These are phyloP conservation scores for Clavispora fructus DNA, from an alignment of 805 yeast species.

Conservation along the genomic window DNA sequence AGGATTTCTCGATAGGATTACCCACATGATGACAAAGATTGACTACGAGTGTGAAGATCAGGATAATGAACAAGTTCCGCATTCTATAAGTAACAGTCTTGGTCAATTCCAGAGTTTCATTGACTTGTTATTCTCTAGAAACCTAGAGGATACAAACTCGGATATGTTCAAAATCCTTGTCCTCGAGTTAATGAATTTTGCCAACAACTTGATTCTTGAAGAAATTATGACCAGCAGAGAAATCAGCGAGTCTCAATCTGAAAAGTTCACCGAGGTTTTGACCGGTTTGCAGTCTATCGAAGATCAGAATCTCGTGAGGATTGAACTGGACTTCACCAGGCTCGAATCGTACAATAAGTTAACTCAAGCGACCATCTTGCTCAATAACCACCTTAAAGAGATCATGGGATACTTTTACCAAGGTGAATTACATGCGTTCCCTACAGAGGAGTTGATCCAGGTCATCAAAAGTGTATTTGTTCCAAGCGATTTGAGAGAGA, in stretches of 20 bases:
- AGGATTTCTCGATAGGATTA: constrained; percentile 16
- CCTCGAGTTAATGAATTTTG: constrained; percentile 21
- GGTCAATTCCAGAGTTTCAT: constrained; percentile 16
- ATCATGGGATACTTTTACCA: constrained; percentile 47
- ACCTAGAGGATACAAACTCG: constrained; percentile 22
- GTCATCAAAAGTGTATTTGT: constrained; percentile 39
- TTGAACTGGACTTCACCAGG: constrained; percentile 5
- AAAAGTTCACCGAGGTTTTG: constrained; percentile 24
- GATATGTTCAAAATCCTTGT: constrained; percentile 23
- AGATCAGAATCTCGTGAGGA: constrained; percentile 3
- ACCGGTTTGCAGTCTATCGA: constrained; percentile 7
- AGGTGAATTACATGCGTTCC: constrained; percentile 46
- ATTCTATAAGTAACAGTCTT: constrained; percentile 16
- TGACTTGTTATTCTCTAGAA: constrained; percentile 11
- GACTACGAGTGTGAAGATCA: constrained; percentile 13
- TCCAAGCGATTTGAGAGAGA: constrained; percentile 43
- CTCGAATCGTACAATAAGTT: constrained; percentile 16
- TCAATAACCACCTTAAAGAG: constrained; percentile 37
- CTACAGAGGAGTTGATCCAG: constrained; percentile 40
- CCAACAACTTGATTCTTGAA: constrained; percentile 24
- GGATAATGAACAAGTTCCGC: constrained; percentile 9
- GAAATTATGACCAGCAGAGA: constrained; percentile 22
- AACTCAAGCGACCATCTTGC: constrained; percentile 26
- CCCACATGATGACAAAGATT: constrained; percentile 10
- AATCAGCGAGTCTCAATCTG: constrained; percentile 33